Base-by-base conservation (phyloP, 129 eudicot species). In the Helichrysum umbraculigerum region DNA sequence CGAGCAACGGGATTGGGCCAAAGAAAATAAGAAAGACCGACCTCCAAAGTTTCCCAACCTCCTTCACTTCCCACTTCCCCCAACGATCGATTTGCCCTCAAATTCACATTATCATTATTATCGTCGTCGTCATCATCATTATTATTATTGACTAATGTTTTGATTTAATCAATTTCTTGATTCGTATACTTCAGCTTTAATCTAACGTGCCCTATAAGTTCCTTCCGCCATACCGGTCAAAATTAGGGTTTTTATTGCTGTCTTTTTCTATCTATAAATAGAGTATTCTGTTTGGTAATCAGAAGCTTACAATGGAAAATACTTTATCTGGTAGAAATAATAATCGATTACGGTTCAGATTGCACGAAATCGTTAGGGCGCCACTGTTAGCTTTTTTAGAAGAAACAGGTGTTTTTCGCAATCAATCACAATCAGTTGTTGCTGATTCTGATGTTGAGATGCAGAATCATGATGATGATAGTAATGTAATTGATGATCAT, bases 161-260 rank as follows among this genome's bases (percentile, higher is more conserved):
- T 80, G 70, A 68, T 80, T 74, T 47, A 3, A 47, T 47, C 54
- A 47, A 4, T 47, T 14, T 47, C 54, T 47, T 47, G 6, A 14
- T 47, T 47, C 17, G 12, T 14, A 47, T 47, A 47, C n/a, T 12
- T 47, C 54, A 47, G 54, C 29, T 68, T 74, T 17, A 73, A 59
- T 21, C 21, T 59, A 70, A 19, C 79, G 83, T 67, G 79, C 83
- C 76, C 42, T 80, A 34, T 42, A 74, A 67, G 80, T 59, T 74
- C 75, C n/a, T 73, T 67, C 12, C 54, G 58, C 28, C 56, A 20
- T 22, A 42, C 64, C 30, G 70, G 54, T 73, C 75, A 66, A 73
- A 54, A 37, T 52, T 80, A 74, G 84, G 80, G 84, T 68, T 68
- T 25, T 80, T 76, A 30, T 51, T 51, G 22, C 54, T 47, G 17